Evolutionary conservation across 2,329 filamentous ascomycete genomes (phyloP).

Genomic region (Colletotrichum eleusines): DNA sequence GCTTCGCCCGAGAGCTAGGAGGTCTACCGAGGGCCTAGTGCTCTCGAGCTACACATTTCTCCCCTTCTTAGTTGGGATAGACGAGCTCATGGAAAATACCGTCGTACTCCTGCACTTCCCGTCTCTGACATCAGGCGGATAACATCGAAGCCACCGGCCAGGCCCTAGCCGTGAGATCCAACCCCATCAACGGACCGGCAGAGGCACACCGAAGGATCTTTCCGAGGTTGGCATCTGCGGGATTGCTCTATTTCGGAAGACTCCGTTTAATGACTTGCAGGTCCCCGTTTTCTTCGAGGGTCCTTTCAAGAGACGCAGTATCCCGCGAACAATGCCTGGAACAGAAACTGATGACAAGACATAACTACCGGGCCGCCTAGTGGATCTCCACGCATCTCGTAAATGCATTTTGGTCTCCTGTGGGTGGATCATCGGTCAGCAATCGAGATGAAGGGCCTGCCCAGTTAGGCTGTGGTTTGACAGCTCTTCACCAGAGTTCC

Average conservation of each 20-base stretch:
- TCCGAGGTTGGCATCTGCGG: slow-evolving; percentile 10
- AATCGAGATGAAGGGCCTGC: background rate
- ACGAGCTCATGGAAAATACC: background rate
- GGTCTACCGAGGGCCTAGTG: background rate
- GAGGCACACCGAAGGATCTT: slow-evolving; percentile 7
- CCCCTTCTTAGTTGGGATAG: background rate
- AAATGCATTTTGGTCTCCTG: background rate
- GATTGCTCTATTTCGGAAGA: slow-evolving; percentile 14
- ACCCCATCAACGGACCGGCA: background rate
- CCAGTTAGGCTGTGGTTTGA: background rate
- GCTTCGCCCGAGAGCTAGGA: slow-evolving; percentile 5
- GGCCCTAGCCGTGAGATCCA: background rate
- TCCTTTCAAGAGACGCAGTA: background rate
- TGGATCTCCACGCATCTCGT: background rate
- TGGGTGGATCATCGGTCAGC: background rate
- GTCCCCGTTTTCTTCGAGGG: background rate
- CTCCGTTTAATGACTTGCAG: background rate
- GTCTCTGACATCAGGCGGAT: slow-evolving; percentile 8
- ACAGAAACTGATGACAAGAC: background rate
- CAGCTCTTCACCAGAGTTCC: background rate
- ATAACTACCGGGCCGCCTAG: background rate
- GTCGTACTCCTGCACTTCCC: background rate
- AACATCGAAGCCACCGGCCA: slow-evolving; percentile 3
- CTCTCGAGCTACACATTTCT: background rate
- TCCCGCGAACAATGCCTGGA: background rate